phyloP scores from a whole-genome alignment of 2,329 filamentous ascomycete genomes.

The Pleomassaria siparia region DNA sequence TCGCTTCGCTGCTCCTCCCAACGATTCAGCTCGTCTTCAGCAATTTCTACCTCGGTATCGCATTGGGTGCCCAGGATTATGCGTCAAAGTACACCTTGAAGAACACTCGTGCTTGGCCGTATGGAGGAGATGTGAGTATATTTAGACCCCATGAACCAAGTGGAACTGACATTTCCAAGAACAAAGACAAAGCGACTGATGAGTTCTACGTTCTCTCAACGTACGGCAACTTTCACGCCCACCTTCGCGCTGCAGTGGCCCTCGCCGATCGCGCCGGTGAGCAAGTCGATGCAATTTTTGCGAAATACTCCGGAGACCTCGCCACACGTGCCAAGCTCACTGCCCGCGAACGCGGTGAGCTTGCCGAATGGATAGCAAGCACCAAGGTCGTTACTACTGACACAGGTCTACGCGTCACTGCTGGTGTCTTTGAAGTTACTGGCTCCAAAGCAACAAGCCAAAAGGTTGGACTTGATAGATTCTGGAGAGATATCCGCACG shows the following conservation, averaged over 20 bases:
- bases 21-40: slow-evolving; percentile 67
- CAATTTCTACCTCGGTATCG: slow-evolving; percentile 67
- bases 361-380: slow-evolving; percentile 64
- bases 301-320: slow-evolving; percentile 34
- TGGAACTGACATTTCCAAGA: slow-evolving; percentile 23
- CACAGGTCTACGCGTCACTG: slow-evolving; percentile 58
- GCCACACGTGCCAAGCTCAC: slow-evolving; percentile 50
- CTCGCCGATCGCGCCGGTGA: slow-evolving; percentile 59
- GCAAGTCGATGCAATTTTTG: slow-evolving; percentile 53
- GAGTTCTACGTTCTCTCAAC: slow-evolving; percentile 67
- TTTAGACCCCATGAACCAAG: too few species aligned
- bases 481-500: slow-evolving; percentile 67
- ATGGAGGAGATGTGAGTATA: slow-evolving; percentile 53
- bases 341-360: slow-evolving; percentile 57
- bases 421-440: slow-evolving; percentile 66
- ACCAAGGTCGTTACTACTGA: slow-evolving; percentile 66
- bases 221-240: slow-evolving; percentile 65
- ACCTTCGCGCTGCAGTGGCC: slow-evolving; percentile 61
- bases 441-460: slow-evolving; percentile 59
- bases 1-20: slow-evolving; percentile 60
- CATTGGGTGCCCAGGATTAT: slow-evolving; percentile 58
- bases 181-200: slow-evolving; percentile 60
- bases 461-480: slow-evolving; percentile 64
- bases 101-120: slow-evolving; percentile 65
- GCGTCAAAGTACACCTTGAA: slow-evolving; percentile 60